phyloP scores from a whole-genome alignment of 225 moss, liverwort and hornwort genomes.

The Takakia lepidozioides region DNA sequence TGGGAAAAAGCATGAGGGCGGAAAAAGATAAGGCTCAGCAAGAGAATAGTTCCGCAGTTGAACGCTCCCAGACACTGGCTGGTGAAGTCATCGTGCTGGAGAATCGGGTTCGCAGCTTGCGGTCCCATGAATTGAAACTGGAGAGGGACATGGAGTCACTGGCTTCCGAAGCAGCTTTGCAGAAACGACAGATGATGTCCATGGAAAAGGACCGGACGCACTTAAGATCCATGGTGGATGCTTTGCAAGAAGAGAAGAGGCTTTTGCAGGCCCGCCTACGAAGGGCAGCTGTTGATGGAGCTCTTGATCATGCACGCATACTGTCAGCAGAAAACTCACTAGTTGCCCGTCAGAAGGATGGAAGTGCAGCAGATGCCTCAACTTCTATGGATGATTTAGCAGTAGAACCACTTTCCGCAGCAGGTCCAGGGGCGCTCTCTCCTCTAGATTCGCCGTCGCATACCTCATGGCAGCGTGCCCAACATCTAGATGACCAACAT shows the following conservation, averaged over 20 bases:
- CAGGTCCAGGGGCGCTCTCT: slow-evolving; percentile 45
- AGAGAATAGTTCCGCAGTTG: slow-evolving; percentile 65
- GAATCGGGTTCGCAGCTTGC: slow-evolving; percentile 67
- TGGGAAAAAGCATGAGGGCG: slow-evolving; percentile 43
- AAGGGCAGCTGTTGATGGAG: slow-evolving; percentile 47
- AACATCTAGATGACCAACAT: slow-evolving; percentile 12
- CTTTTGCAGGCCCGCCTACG: slow-evolving; percentile 75
- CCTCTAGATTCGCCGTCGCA: slow-evolving; percentile 48
- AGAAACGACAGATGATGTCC: slow-evolving; percentile 46
- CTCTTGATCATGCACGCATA: slow-evolving; percentile 24
- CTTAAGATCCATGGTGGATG: slow-evolving; percentile 78
- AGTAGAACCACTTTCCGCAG: slow-evolving; percentile 24
- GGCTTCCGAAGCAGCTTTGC: slow-evolving; percentile 46
- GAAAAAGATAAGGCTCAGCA: slow-evolving; percentile 84
- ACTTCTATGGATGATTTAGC: slow-evolving; percentile 86
- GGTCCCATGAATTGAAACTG: slow-evolving; percentile 80
- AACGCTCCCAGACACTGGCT: slow-evolving; percentile 84
- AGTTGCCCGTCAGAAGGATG: slow-evolving; percentile 27
- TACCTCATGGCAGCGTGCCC: slow-evolving; percentile 20
- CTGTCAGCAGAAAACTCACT: slow-evolving; percentile 18
- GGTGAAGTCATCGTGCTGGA: slow-evolving; percentile 88
- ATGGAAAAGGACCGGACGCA: slow-evolving; percentile 78
- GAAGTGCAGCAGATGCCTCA: slow-evolving; percentile 46
- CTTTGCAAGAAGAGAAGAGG: slow-evolving; percentile 95
- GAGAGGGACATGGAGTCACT: slow-evolving; percentile 59